Evolutionary conservation across 805 yeast species (phyloP).

Genomic region (Blastobotrys parvus): DNA sequence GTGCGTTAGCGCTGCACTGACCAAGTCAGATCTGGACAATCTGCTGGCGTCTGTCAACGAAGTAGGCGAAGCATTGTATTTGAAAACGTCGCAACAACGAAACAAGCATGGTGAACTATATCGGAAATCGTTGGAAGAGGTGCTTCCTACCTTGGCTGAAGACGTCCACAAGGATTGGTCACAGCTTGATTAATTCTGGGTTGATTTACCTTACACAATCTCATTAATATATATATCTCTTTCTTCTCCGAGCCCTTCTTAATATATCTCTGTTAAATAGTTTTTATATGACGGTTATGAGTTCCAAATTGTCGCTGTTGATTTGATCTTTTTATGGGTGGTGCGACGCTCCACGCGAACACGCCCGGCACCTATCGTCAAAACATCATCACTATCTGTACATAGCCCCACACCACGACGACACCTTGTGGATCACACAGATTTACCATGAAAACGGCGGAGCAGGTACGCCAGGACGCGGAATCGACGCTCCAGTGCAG

Average conservation of each 20-base stretch:
- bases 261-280: too few relatives aligned
- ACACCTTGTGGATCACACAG: too few relatives aligned
- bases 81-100: slow-evolving; percentile 38
- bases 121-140: slow-evolving; percentile 70
- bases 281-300: too few relatives aligned
- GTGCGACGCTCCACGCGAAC: too few relatives aligned
- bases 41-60: slow-evolving; percentile 62
- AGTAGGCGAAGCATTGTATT: slow-evolving; percentile 65
- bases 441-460: too few relatives aligned
- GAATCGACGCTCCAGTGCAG: slow-evolving; percentile 11
- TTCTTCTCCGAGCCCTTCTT: too few relatives aligned
- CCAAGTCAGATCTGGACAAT: slow-evolving; percentile 87
- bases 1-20: slow-evolving; percentile 85
- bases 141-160: slow-evolving; percentile 58
- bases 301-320: too few relatives aligned
- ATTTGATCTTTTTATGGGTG: too few relatives aligned
- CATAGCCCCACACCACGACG: too few relatives aligned
- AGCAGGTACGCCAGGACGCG: too few relatives aligned
- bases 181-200: slow-evolving; percentile 1
- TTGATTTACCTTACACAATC: not conserved
- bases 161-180: slow-evolving; percentile 32
- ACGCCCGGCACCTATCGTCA: too few relatives aligned
- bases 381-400: too few relatives aligned
- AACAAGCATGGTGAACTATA: slow-evolving; percentile 12
- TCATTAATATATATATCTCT: not conserved